A percentile compares a stretch with the other conserved stretches of the same genome.
Conservation (phyloP, 108 stramenopile genomes). For the Skeletonema potamos region DNA sequence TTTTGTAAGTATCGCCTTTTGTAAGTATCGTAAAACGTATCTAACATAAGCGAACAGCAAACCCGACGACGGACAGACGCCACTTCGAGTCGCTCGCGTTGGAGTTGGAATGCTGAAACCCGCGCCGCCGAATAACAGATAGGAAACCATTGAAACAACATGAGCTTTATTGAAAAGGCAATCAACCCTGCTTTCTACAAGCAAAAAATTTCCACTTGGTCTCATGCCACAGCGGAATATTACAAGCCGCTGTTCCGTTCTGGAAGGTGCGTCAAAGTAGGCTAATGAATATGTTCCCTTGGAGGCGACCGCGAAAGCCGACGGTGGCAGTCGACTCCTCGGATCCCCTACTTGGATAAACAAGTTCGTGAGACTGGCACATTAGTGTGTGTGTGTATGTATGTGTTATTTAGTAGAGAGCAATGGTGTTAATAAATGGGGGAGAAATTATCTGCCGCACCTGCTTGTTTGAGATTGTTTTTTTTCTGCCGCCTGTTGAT, state of each 20-base stretch:
- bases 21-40: no score
- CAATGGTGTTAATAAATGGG: not conserved
- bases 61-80: no score
- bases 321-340: not conserved
- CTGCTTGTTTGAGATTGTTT: not conserved
- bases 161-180: slow-evolving; percentile 42
- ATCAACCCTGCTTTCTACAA: slow-evolving; percentile 38
- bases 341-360: no score
- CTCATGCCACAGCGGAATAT: slow-evolving; percentile 29
- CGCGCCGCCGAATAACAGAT: no score
- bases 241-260: slow-evolving; percentile 54
- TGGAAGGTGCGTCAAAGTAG: slow-evolving; percentile 45
- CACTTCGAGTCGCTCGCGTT: no score
- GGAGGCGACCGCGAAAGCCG: not conserved
- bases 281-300: not conserved
- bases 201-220: slow-evolving; percentile 1
- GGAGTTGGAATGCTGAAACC: no score
- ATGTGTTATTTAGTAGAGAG: not conserved
- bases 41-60: no score
- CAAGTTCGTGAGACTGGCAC: not conserved
- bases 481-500: not conserved
- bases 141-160: not conserved
- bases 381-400: not conserved
- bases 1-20: no score
- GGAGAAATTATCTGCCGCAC: not conserved